Conservation (phyloP, 257 asterid species). For the Petrea volubilis region DNA sequence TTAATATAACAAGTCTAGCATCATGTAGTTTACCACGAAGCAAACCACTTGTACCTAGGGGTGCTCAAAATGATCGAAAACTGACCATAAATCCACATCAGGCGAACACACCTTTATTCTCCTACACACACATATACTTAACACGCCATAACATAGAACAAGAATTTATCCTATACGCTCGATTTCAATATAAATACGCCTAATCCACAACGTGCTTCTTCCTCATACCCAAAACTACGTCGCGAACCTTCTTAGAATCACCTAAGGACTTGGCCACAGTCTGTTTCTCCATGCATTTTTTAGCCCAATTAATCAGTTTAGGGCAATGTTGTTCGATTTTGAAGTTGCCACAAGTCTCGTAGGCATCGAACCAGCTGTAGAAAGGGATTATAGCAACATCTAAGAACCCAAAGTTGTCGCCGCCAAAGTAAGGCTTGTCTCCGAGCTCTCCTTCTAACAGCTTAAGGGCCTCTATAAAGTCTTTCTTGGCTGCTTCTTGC, state of each 20-base stretch:
- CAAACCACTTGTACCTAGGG: neutral
- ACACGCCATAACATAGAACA: neutral
- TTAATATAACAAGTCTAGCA: neutral
- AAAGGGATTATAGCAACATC: conserved; percentile 38
- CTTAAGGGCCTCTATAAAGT: conserved; percentile 26
- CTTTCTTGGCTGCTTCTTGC: conserved; percentile 34
- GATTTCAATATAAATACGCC: too few species aligned
- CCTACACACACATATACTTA: neutral
- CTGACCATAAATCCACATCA: neutral
- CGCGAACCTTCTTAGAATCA: conserved; percentile 28
- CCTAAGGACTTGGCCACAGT: conserved; percentile 39
- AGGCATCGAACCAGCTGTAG: conserved; percentile 36
- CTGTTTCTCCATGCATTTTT: conserved; percentile 42
- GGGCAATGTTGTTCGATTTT: conserved; percentile 40
- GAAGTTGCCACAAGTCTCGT: conserved; percentile 37
- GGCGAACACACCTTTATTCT: neutral
- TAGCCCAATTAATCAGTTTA: conserved; percentile 40
- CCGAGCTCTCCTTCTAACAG: conserved; percentile 44
- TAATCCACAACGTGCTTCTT: conserved; percentile 23
- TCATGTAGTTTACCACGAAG: neutral
- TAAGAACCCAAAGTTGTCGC: too few species aligned
- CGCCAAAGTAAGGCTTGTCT: conserved; percentile 47
- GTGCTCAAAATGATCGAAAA: too few species aligned
- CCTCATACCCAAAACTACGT: conserved; percentile 19
- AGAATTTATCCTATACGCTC: too few species aligned